Conservation (phyloP, 2,329 filamentous ascomycete genomes). For the Penicillium brevicompactum region DNA sequence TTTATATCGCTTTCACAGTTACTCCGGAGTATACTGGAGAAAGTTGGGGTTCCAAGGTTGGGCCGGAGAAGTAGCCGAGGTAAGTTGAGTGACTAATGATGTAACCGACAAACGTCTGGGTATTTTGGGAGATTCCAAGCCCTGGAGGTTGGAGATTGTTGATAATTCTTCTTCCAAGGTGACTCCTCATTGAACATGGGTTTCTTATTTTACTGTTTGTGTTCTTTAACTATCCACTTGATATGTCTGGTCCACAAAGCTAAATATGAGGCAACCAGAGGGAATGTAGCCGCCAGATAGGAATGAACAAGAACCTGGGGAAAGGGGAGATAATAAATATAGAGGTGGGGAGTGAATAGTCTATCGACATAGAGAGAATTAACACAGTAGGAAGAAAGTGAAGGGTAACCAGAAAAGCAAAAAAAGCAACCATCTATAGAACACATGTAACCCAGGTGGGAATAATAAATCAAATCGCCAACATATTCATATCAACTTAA, state of each 20-base stretch:
- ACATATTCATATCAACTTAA: slow-evolving; percentile 16
- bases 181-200: not conserved
- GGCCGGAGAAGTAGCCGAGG: slow-evolving; percentile 9
- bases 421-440: slow-evolving; percentile 16
- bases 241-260: not conserved
- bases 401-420: slow-evolving; percentile 9
- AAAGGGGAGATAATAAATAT: slow-evolving; percentile 9
- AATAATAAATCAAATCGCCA: slow-evolving; percentile 14
- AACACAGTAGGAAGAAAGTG: slow-evolving; percentile 26
- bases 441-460: slow-evolving; percentile 7
- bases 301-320: not conserved
- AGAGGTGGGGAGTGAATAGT: slow-evolving; percentile 15
- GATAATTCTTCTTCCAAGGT: too few species aligned
- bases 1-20: not conserved
- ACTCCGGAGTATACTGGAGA: not conserved
- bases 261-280: slow-evolving; percentile 18
- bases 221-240: not conserved
- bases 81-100: slow-evolving; percentile 11
- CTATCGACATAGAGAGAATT: slow-evolving; percentile 26
- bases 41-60: not conserved
- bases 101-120: not conserved
- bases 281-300: slow-evolving; percentile 15
- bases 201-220: not conserved
- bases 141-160: too few species aligned
- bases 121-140: not conserved